Base-by-base conservation (phyloP, 352 stramenopile genomes). In the Globisporangium middletonii region DNA sequence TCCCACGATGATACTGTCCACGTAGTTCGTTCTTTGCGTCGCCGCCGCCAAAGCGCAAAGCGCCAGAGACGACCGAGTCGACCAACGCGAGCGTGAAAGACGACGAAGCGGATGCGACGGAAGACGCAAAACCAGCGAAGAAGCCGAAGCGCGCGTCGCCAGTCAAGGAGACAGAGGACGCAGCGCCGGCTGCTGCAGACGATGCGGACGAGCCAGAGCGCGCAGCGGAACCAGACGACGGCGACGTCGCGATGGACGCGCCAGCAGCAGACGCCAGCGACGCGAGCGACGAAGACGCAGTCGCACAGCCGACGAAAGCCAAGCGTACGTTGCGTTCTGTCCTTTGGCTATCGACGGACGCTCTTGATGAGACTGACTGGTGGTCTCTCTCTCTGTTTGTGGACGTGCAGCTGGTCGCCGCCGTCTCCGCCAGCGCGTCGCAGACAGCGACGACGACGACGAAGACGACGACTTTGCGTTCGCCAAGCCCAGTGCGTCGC, bases 1-100 rank as follows among this genome's bases (percentile, higher is more conserved):
- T 37, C 7, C 28, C 50, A 13, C 7, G 3, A 11, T 16, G 9
- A 1, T 49, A 11, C 0, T 30, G 23, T 28, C 2, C 27, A 16
- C 7, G 23, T 54, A 84, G 75, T 42, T 75, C 80, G 57, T 91
- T 91, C 65, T 91, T 91, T 50, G 57, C 59, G 26, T 54, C 66
- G 3, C 58, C 75, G 4, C 43, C 67, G 15, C 47, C 64, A 7
- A 77, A 80, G 69, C 70, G 70, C 43, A 81, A 81, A 68, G 60
- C 57, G 37, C 35, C 46, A n/a, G 55, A 55, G 2, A 37, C 49
- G 42, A 23, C 51, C 44, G 35, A 44, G 35, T 33, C 33, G 45
- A 15, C n/a, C 37, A 23, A 58, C 50, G 35, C 57, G 33, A n/a
- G 4, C 28, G 13, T 18, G n/a, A 30, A 11, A 6, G 7, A 9